Conservation (phyloP, 2,329 filamentous ascomycete genomes). For the Tolypocladium nubicola region DNA sequence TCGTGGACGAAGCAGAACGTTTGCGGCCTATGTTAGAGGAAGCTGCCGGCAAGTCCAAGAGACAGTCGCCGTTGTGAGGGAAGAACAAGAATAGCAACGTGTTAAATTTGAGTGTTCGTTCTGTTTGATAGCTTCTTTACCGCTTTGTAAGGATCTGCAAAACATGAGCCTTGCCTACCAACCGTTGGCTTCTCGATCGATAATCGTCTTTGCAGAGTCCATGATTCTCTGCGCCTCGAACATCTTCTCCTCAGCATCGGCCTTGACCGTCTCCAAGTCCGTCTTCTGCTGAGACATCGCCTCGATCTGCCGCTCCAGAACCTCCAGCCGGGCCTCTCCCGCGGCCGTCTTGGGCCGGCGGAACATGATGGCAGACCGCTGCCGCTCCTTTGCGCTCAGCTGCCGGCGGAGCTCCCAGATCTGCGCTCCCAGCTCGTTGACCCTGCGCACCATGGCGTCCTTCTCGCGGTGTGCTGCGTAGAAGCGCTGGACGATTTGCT, state of each 20-base stretch:
- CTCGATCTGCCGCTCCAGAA: not conserved
- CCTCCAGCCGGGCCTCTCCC: not conserved
- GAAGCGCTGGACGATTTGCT: not conserved
- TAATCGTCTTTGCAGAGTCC: not conserved
- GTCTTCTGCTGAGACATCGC: not conserved
- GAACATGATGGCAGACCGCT: not conserved
- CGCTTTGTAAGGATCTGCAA: not conserved
- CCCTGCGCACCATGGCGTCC: constrained; percentile 3
- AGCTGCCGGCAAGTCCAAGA: too few relatives aligned
- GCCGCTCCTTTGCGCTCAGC: not conserved
- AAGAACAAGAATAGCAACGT: too few relatives aligned
- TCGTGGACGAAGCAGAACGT: too few relatives aligned
- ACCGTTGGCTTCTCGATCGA: not conserved
- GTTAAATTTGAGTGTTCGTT: not conserved
- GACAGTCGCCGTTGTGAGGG: too few relatives aligned
- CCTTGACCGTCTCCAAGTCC: not conserved
- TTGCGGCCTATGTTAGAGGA: too few relatives aligned
- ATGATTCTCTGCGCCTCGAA: not conserved
- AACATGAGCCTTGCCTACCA: not conserved
- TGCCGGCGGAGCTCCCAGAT: not conserved
- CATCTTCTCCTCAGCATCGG: not conserved
- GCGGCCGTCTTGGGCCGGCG: not conserved
- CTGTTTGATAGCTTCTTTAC: not conserved
- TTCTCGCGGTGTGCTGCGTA: not conserved
- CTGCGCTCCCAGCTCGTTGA: not conserved